Base-by-base conservation (phyloP, 129 eudicot species). In the Chrysanthemum makinoi region DNA sequence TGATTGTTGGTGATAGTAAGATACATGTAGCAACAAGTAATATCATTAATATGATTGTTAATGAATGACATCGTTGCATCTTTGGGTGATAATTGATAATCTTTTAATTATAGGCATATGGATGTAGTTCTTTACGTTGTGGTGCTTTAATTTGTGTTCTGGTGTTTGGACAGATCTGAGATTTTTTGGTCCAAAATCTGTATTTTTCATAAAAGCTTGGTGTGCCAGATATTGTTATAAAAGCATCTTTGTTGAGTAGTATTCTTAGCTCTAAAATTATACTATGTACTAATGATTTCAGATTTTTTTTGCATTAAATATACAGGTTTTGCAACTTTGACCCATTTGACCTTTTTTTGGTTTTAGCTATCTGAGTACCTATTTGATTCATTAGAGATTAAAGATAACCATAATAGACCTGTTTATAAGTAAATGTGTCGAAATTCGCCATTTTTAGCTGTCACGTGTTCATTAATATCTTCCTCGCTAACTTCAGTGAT, bases 401-500 rank as follows among this genome's bases (percentile, higher is more conserved):
- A 16, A 22, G 5, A 22, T 14, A n/a, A 28, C n/a, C 28, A 8
- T 8, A 0, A 53, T 52, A 9, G 1, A 28, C 24, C 64, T 35
- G 22, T 33, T 30, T 16, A 53, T 17, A 30, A 69, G 73, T 53
- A 53, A 30, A 53, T 53, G 30, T 48, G 50, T 69, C 49, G 48
- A 50, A 28, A n/a, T 69, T 69, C 49, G 47, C n/a, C 73, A 10
- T 16, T 53, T 10, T 68, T 35, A 10, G n/a, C n/a, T 58, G 8
- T 52, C 55, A 22, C 14, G n/a, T n/a, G n/a, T n/a, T 58, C 10
- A 35, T 18, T 50, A 10, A 33, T 26, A 64, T 58, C 8, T 60
- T 59, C 44, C 35, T 39, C 12, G 24, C 57, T 79, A 52, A 44
- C 53, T 74, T 47, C 7, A 67, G n/a, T 18, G 72, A 58, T 51